phyloP scores from a whole-genome alignment of 768 basidiomycete genomes.

The Termitomyces sp. region DNA sequence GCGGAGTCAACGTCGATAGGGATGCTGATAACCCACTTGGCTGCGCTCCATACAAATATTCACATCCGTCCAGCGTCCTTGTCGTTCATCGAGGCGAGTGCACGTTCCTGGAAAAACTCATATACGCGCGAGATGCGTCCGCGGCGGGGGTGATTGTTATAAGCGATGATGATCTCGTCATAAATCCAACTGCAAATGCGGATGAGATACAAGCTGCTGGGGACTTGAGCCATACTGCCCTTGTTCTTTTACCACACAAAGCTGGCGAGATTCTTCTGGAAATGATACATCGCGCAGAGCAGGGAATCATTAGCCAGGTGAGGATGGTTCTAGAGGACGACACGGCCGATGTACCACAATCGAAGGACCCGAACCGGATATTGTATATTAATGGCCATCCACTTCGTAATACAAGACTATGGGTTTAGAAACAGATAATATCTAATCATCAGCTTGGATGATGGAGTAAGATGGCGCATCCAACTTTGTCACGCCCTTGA shows the following conservation, averaged over 20 bases:
- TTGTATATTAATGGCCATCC: conserved; percentile 76
- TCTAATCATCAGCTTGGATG: conserved; percentile 64
- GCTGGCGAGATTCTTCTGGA: conserved; percentile 47
- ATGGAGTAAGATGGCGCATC: conserved; percentile 88
- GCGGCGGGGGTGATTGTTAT: conserved; percentile 78
- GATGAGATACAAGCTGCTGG: conserved; percentile 55
- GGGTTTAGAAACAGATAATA: conserved; percentile 35
- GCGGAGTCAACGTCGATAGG: conserved; percentile 50
- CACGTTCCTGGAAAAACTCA: conserved; percentile 82
- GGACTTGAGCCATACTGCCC: conserved; percentile 49
- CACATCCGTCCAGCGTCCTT: conserved; percentile 46
- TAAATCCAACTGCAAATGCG: conserved; percentile 61
- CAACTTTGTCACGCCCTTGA: conserved; percentile 72
- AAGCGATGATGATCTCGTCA: conserved; percentile 48
- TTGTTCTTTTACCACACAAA: conserved; percentile 52
- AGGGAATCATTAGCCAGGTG: conserved; percentile 39
- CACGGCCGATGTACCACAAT: conserved; percentile 15
- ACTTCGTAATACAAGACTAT: conserved; percentile 67
- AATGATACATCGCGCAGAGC: conserved; percentile 50
- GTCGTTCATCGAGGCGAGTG: conserved; percentile 76
- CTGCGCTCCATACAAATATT: conserved; percentile 47
- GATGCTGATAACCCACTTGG: conserved; percentile 52
- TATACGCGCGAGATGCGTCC: conserved; percentile 58
- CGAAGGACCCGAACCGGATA: conserved; percentile 39
- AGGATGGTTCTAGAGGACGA: conserved; percentile 44